A percentile compares a stretch with the other conserved stretches of the same genome.
phyloP scores from a whole-genome alignment of 2,329 filamentous ascomycete species.

The Botrytis elliptica region DNA sequence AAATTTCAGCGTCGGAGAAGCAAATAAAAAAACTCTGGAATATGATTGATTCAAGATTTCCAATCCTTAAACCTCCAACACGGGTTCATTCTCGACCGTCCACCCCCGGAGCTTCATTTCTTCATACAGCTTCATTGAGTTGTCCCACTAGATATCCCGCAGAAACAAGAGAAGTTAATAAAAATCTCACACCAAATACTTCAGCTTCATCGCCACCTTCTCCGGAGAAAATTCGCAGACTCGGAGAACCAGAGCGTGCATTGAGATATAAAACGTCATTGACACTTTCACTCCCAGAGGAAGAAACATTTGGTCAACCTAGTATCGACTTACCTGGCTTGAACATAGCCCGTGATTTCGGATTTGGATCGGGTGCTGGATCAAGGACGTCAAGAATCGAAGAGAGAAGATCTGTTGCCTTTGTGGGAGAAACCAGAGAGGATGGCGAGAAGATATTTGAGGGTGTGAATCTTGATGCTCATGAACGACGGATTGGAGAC shows the following conservation, averaged over 20 bases:
- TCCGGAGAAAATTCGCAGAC: not conserved
- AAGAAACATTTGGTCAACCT: slow-evolving; percentile 16
- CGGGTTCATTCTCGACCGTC: not conserved
- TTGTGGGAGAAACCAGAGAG: not conserved
- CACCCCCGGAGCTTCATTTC: slow-evolving; percentile 6
- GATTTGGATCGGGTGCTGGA: not conserved
- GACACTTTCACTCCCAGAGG: slow-evolving; percentile 9
- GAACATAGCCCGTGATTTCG: not conserved
- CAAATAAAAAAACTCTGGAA: not conserved
- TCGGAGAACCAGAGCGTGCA: not conserved
- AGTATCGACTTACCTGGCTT: slow-evolving; percentile 18
- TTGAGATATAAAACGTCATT: slow-evolving; percentile 13
- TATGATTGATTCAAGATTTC: not conserved
- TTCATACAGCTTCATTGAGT: not conserved
- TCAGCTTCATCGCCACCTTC: not conserved
- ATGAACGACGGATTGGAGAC: not conserved
- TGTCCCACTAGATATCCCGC: not conserved
- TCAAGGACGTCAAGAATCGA: slow-evolving; percentile 3
- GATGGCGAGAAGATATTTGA: not conserved
- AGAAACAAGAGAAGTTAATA: not conserved
- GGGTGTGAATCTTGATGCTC: not conserved
- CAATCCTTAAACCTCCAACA: not conserved
- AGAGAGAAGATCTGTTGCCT: not conserved
- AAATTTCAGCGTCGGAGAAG: not conserved
- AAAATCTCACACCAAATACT: not conserved